Conservation (phyloP, 148 eudicot species). For the Spergularia bocconei region DNA sequence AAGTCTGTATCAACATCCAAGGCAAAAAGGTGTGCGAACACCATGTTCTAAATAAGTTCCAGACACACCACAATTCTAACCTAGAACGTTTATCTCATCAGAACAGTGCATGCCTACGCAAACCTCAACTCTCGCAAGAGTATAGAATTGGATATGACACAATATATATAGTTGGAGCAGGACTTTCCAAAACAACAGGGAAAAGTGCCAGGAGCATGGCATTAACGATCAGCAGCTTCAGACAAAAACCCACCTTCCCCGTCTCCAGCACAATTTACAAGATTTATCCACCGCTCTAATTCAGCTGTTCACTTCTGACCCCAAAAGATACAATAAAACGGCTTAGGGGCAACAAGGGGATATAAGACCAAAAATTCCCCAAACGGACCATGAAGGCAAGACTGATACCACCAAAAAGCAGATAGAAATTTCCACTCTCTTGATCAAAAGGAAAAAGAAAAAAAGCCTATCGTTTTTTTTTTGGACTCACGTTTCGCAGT, state of each 20-base stretch:
- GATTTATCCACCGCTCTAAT: conserved; percentile 3
- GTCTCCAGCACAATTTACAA: conserved; percentile 18
- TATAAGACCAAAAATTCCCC: conserved; percentile 32
- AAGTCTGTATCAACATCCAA: conserved; percentile 20
- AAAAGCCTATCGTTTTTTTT: conserved; percentile 4
- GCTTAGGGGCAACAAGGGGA: conserved; percentile 24
- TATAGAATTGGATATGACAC: conserved; percentile 17
- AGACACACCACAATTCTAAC: conserved; percentile 14
- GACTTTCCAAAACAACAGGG: conserved; percentile 2
- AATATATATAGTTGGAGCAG: background rate
- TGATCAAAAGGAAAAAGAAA: conserved; percentile 17
- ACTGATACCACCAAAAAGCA: conserved; percentile 28
- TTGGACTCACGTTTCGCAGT: conserved; percentile 17
- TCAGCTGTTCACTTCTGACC: conserved; percentile 21
- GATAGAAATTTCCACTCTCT: conserved; percentile 12
- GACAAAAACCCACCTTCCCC: conserved; percentile 19
- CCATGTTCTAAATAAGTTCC: background rate
- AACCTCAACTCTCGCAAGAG: conserved; percentile 2
- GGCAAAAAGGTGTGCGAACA: conserved; percentile 1
- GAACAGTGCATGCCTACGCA: conserved; percentile 10
- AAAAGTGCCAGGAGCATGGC: conserved; percentile 14
- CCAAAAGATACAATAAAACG: conserved; percentile 23
- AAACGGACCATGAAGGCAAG: conserved; percentile 21
- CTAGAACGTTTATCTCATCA: conserved; percentile 4
- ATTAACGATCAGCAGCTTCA: conserved; percentile 16